Conservation (phyloP, 768 basidiomycete genomes). For the Tulasnella sp. region DNA sequence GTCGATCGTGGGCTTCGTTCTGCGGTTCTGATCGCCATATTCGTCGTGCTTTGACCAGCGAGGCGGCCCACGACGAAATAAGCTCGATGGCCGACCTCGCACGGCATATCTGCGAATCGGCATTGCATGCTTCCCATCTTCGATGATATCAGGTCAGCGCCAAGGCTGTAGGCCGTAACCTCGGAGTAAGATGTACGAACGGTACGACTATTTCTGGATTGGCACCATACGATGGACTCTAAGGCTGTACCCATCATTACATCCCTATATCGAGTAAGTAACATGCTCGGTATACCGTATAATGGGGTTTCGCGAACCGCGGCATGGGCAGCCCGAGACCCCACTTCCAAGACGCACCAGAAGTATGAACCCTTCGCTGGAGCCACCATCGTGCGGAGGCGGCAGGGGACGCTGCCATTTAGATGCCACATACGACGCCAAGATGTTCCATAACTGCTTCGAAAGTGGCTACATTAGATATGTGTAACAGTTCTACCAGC, state of each 20-base stretch:
- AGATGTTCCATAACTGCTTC: not conserved
- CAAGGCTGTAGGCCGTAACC: not conserved
- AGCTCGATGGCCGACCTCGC: not conserved
- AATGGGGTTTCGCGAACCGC: not conserved
- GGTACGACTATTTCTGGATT: not conserved
- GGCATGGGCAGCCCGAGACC: not conserved
- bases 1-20: not conserved
- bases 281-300: not conserved
- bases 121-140: not conserved
- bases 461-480: not conserved
- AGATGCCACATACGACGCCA: not conserved
- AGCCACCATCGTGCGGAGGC: not conserved
- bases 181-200: not conserved
- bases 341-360: not conserved
- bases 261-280: not conserved
- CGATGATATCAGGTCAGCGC: not conserved
- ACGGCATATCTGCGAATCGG: not conserved
- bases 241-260: not conserved
- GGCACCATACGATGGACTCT: too few relatives aligned
- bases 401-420: not conserved
- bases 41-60: not conserved
- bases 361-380: not conserved
- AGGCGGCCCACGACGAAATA: not conserved
- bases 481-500: too few relatives aligned
- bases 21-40: not conserved